Conservation (phyloP, 2,329 filamentous ascomycete species). For the Stenocarpella maydis region DNA sequence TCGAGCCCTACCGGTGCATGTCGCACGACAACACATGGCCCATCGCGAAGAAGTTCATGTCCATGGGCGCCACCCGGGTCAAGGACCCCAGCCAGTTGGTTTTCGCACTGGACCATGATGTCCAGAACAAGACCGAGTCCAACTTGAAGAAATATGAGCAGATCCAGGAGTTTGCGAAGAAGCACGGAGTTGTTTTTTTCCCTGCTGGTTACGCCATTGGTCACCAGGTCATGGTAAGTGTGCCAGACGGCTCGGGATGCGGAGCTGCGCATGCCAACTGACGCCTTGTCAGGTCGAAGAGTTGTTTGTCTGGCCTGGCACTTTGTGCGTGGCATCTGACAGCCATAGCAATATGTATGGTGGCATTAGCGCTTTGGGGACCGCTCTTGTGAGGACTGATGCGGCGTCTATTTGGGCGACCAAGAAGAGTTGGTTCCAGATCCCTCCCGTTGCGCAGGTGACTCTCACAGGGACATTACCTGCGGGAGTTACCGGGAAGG, state of each 20-base stretch:
- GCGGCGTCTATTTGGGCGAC: slow-evolving; percentile 88
- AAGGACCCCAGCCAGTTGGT: slow-evolving; percentile 78
- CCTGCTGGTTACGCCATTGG: slow-evolving; percentile 83
- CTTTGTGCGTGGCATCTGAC: slow-evolving; percentile 80
- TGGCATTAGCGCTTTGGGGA: slow-evolving; percentile 78
- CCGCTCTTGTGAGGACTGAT: slow-evolving; percentile 85
- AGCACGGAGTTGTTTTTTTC: slow-evolving; percentile 81
- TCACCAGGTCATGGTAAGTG: slow-evolving; percentile 81
- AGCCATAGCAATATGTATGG: slow-evolving; percentile 86
- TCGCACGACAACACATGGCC: slow-evolving; percentile 71
- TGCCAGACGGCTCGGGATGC: slow-evolving; percentile 46
- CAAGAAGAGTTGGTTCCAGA: slow-evolving; percentile 84
- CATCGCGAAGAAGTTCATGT: slow-evolving; percentile 77
- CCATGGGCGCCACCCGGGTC: slow-evolving; percentile 79
- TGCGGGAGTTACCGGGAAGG: slow-evolving; percentile 86
- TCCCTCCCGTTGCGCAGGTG: slow-evolving; percentile 84
- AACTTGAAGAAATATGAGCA: slow-evolving; percentile 85
- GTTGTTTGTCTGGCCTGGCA: slow-evolving; percentile 84
- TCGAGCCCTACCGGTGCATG: slow-evolving; percentile 79
- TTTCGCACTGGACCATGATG: slow-evolving; percentile 87
- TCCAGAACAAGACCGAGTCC: slow-evolving; percentile 80
- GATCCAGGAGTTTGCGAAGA: slow-evolving; percentile 82
- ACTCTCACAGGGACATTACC: slow-evolving; percentile 80
- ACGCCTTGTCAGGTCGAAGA: slow-evolving; percentile 62
- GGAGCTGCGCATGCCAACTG: background rate